Evolutionary conservation across 495 filamentous ascomycete genomes (phyloP).

Genomic region (Jackrogersella minutella): DNA sequence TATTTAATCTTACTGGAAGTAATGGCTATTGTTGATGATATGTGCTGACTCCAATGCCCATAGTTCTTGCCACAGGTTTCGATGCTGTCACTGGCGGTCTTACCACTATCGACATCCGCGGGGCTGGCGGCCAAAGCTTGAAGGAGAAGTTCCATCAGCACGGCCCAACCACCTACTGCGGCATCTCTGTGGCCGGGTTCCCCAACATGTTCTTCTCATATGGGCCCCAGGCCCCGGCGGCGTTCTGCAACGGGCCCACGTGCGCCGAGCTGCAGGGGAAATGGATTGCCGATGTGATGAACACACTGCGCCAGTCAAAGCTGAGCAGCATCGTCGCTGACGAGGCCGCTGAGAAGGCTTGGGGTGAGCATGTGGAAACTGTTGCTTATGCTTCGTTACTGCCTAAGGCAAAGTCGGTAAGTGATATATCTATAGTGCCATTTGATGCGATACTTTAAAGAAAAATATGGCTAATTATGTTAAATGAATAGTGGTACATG

Average conservation of each 20-base stretch:
- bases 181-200: constrained; percentile 53
- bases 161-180: constrained; percentile 57
- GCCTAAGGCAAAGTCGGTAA: constrained; percentile 43
- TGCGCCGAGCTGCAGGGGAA: constrained; percentile 61
- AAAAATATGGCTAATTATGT: constrained; percentile 34
- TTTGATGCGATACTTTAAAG: not conserved
- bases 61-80: constrained; percentile 63
- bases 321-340: constrained; percentile 47
- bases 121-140: constrained; percentile 50
- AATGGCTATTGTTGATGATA: not conserved
- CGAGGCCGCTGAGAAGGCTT: constrained; percentile 20
- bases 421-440: constrained; percentile 25
- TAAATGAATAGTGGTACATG: constrained; percentile 54
- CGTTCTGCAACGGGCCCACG: constrained; percentile 61
- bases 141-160: constrained; percentile 59
- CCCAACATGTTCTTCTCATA: constrained; percentile 65
- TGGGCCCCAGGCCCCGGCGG: constrained; percentile 50
- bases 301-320: constrained; percentile 47
- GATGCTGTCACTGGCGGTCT: constrained; percentile 61
- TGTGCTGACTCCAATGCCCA: constrained; percentile 3
- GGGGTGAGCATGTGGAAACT: constrained; percentile 21
- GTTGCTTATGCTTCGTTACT: constrained; percentile 30
- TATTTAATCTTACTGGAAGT: too few relatives aligned
- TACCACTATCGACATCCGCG: constrained; percentile 54
- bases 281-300: constrained; percentile 60